Evolutionary conservation across 2,329 filamentous ascomycete genomes (phyloP), one percentile per base, ranked within the genome.

Genomic region (Hortaea sp.): DNA sequence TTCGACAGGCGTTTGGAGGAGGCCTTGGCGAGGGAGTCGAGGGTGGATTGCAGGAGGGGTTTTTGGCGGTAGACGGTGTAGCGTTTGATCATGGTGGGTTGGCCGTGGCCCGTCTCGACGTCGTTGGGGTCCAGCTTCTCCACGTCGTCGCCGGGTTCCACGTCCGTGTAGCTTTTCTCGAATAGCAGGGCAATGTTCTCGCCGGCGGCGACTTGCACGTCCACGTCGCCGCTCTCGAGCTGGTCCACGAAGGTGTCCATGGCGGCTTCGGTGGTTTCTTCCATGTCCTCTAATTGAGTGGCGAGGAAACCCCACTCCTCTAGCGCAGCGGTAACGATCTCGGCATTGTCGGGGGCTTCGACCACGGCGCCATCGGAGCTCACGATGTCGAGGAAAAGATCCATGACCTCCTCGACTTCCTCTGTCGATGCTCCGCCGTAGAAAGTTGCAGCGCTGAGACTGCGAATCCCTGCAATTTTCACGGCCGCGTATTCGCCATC

Each of bases 241-340:
- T 94, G 88, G 41, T 94, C 88, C 38, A 86, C 81, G 56, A 95
- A 88, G 1, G 83, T 81, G 44, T 92, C 84, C 57, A 92, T 77
- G 11, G 85, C 83, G 29, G 78, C 69, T 52, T 87, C 81, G 30
- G 83, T 86, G 49, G 81, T 74, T 11, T 77, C 75, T 54, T 85
- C 79, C 39, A 88, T 72, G 57, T 90, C 85, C 3, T 88, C 82
- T 5, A 90, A 69, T 49, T 85, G 78, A 4, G 84, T 88, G 5
- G 84, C 85, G 5, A 94, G 75, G 53, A 90, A 84, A 1, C 82
- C 83, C 85, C 87, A 94, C 48, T 82, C 79, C 53, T 84, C 77
- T 1, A 94, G 70, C 0, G 87, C 85, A 0, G 86, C 84, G 3
- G 79, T 74, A 1, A 94, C 87, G 1, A 88, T 77, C 2, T 73